These are phyloP conservation scores for Phytophthora ohioensis DNA, from an alignment of 352 stramenopile species.

Conservation along the genomic window DNA sequence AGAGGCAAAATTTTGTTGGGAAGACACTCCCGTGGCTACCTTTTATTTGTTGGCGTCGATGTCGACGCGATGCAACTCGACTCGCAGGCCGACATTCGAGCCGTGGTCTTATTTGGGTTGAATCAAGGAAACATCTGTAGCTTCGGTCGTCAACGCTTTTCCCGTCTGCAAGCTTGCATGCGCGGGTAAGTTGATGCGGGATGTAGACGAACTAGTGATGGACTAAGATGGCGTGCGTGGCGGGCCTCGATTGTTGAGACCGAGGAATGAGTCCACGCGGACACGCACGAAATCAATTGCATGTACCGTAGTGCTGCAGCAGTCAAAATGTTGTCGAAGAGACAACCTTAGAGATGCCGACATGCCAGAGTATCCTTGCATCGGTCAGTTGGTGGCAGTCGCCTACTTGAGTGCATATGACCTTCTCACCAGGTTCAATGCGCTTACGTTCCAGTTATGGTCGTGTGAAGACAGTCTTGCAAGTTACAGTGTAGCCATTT, in stretches of 20 bases:
- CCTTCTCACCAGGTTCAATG: not conserved
- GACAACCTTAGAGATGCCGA: not conserved
- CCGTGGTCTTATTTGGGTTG: not conserved
- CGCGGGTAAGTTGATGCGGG: not conserved
- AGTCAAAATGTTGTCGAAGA: too few species aligned
- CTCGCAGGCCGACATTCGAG: not conserved
- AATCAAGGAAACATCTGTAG: not conserved
- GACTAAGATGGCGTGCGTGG: constrained; percentile 30
- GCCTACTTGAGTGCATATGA: not conserved
- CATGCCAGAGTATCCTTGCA: too few species aligned
- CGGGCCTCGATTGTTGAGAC: constrained; percentile 22
- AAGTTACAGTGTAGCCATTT: constrained; percentile 5
- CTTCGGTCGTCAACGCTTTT: not conserved
- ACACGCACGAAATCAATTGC: too few species aligned
- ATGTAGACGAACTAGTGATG: constrained; percentile 2
- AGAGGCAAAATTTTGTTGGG: constrained; percentile 18
- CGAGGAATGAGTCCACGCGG: not conserved
- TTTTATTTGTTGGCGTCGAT: constrained; percentile 4
- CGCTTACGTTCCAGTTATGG: not conserved
- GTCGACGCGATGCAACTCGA: constrained; percentile 7
- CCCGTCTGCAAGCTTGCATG: too few species aligned
- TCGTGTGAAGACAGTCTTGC: not conserved
- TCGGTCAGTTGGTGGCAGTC: not conserved
- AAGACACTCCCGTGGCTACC: constrained; percentile 1
- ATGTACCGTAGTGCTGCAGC: too few species aligned